Base-by-base conservation (phyloP, 2,329 filamentous ascomycete species). In the Pseudogymnoascus destructans region DNA sequence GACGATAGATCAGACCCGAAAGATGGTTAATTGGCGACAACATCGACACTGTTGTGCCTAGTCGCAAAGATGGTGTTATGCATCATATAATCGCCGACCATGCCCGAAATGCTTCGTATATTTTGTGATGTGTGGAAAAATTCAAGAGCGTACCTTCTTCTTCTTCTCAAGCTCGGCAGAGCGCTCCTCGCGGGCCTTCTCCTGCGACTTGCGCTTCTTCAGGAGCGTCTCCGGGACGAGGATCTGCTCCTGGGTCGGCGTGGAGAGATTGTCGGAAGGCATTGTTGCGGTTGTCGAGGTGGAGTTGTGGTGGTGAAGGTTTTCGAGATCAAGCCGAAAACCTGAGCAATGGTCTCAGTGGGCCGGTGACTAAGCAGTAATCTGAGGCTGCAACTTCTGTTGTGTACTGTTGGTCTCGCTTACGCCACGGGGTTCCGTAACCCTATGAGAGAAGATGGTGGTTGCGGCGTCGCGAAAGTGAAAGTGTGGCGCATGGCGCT, bases 121-220 rank as follows among this genome's bases (percentile, higher is more conserved):
- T 52, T 63, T 55, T 61, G 60, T 63, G 52, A n/a, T 58, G 57
- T 63, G 52, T 57, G 58, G 59, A 61, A 60, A 59, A 63, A 62
- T 61, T 52, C 61, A 55, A 60, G 58, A 55, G 64, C 61, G 58
- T 60, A 97, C 93, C 81, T 89, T 82, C 81, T 93, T 93, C 77
- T 85, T 87, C 82, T 95, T 87, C 77, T 90, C 82, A 66, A 84
- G 75, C 71, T 88, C 87, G 66, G 87, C 81, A 68, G 81, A 76
- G 74, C 85, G 86, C 78, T 92, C 88, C 75, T 93, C 91, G 75
- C 91, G 88, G 75, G 91, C 90, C 85, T 96, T 95, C 85, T 98
- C 93, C 80, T 96, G 92, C 76, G 84, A 89, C 90, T 98, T 98
- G 81, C 93, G 89, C 89, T 98, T 98, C 88, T 98, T 98, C 77